Evolutionary conservation across 2,329 filamentous ascomycete genomes (phyloP).

Genomic region (Bisporella sp.): DNA sequence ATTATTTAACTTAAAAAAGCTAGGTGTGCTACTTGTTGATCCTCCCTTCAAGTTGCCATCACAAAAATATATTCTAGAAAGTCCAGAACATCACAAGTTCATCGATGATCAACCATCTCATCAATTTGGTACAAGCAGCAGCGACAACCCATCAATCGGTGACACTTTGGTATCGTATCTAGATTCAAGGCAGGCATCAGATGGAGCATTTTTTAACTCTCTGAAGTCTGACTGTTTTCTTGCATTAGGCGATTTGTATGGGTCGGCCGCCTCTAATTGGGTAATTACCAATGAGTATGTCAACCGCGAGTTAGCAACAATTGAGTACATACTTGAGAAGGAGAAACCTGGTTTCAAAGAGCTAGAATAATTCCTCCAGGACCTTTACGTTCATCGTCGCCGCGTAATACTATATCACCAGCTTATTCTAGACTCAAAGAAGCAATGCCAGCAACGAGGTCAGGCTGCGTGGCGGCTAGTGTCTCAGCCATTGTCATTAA

Average conservation of each 20-base stretch:
- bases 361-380: slow-evolving; percentile 5
- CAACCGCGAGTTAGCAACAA: slow-evolving; percentile 4
- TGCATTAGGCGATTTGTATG: slow-evolving; percentile 1
- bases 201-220: neutral
- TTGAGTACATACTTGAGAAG: slow-evolving; percentile 7
- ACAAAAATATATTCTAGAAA: neutral
- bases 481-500: neutral
- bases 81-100: too few species aligned
- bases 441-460: slow-evolving; percentile 1
- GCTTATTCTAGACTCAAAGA: slow-evolving; percentile 1
- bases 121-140: too few species aligned
- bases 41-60: slow-evolving; percentile 4
- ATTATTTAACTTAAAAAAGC: neutral
- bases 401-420: slow-evolving; percentile 4
- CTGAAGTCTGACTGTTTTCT: neutral
- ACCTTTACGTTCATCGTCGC: slow-evolving; percentile 3
- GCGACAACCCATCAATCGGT: neutral
- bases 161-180: too few species aligned
- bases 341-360: slow-evolving; percentile 2
- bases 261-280: slow-evolving; percentile 4
- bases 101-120: too few species aligned
- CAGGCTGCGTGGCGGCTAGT: slow-evolving; percentile 1
- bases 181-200: neutral
- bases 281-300: slow-evolving; percentile 6
- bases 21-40: slow-evolving; percentile 4